Conservation (phyloP, 768 basidiomycete genomes). For the Tremella mesenterica region DNA sequence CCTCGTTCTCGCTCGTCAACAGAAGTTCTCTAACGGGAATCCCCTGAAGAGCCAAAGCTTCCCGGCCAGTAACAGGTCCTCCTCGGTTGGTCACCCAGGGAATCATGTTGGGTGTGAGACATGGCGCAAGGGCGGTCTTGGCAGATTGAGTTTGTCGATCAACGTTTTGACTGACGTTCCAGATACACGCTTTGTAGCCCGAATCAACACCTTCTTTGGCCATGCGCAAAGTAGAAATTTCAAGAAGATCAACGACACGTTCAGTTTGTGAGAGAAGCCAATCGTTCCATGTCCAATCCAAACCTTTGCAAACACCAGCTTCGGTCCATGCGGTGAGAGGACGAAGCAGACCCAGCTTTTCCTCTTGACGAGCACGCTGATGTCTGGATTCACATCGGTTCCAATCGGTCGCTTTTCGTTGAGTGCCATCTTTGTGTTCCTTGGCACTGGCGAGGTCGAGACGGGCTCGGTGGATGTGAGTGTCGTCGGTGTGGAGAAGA, state of each 20-base stretch:
- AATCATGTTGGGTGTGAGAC: constrained; percentile 93
- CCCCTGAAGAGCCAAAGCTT: constrained; percentile 88
- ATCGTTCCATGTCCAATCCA: constrained; percentile 85
- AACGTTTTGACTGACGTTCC: constrained; percentile 96
- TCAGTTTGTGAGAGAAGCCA: constrained; percentile 91
- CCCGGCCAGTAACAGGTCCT: constrained; percentile 87
- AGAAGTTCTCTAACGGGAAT: constrained; percentile 85
- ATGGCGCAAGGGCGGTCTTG: constrained; percentile 77
- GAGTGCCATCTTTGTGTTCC: constrained; percentile 48
- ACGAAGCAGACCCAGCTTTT: constrained; percentile 68
- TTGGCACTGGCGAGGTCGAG: constrained; percentile 57
- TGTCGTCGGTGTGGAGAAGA: constrained; percentile 80
- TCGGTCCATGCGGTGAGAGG: constrained; percentile 91
- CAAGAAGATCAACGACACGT: constrained; percentile 90
- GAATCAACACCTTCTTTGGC: constrained; percentile 74
- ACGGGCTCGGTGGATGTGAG: constrained; percentile 78
- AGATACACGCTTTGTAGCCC: constrained; percentile 83
- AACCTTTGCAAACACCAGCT: constrained; percentile 69
- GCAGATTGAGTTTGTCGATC: constrained; percentile 77
- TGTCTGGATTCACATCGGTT: constrained; percentile 85
- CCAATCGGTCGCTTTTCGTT: constrained; percentile 72
- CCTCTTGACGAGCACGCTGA: constrained; percentile 74
- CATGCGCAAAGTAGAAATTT: constrained; percentile 74
- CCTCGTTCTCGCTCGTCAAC: constrained; percentile 84
- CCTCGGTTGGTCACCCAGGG: constrained; percentile 92